phyloP scores from a whole-genome alignment of 2,329 filamentous ascomycete species.

The Trichoderma sp. region DNA sequence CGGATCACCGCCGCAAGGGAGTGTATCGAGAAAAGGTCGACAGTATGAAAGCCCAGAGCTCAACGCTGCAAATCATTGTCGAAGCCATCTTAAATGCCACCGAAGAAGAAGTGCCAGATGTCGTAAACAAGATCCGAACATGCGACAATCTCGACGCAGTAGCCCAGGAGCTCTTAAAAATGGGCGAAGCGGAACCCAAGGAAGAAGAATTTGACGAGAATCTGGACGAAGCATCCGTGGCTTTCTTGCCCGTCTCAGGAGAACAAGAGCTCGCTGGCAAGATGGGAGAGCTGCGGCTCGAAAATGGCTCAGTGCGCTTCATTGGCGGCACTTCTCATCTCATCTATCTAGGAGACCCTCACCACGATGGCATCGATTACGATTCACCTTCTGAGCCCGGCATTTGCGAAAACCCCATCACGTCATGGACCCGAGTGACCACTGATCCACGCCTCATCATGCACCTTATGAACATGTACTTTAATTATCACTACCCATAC shows the following conservation, averaged over 20 bases:
- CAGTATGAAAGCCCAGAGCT: conserved; percentile 78
- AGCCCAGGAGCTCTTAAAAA: conserved; percentile 52
- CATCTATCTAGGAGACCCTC: conserved; percentile 67
- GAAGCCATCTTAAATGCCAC: conserved; percentile 89
- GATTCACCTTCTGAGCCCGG: conserved; percentile 47
- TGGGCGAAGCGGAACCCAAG: conserved; percentile 30
- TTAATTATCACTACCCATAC: conserved; percentile 95
- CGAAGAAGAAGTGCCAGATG: conserved; percentile 76
- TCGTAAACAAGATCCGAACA: conserved; percentile 84
- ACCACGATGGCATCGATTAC: conserved; percentile 34
- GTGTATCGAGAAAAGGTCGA: conserved; percentile 95
- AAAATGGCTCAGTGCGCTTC: conserved; percentile 84
- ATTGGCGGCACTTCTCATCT: conserved; percentile 93
- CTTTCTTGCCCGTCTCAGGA: conserved; percentile 46
- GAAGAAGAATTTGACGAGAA: conserved; percentile 34
- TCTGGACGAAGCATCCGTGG: conserved; percentile 39
- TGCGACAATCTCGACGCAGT: conserved; percentile 67
- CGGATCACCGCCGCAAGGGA: conserved; percentile 92
- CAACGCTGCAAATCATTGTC: conserved; percentile 87
- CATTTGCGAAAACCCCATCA: conserved; percentile 64
- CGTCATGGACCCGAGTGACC: conserved; percentile 86
- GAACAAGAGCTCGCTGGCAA: conserved; percentile 85
- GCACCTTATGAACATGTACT: conserved; percentile 96
- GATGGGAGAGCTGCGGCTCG: conserved; percentile 86
- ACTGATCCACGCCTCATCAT: conserved; percentile 73